These are phyloP conservation scores for Bothriochloa decipiens DNA, from an alignment of 176 grass and related monocot genomes.

Conservation along the genomic window DNA sequence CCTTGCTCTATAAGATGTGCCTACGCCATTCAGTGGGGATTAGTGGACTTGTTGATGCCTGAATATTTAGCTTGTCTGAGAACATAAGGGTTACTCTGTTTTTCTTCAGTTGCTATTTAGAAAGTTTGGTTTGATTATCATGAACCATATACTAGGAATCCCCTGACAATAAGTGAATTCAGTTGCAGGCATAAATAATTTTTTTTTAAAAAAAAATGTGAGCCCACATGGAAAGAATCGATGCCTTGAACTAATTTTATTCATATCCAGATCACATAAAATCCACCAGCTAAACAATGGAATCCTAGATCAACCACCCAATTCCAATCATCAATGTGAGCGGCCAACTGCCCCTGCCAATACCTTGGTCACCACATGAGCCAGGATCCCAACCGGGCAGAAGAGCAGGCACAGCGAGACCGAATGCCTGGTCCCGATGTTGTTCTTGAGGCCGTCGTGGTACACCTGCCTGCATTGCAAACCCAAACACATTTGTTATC, in stretches of 20 bases:
- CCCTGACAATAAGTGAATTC: neutral
- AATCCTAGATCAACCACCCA: slow-evolving; percentile 26
- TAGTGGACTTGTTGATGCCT: neutral
- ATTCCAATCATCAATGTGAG: slow-evolving; percentile 50
- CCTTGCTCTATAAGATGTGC: too few relatives aligned
- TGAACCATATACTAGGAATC: neutral
- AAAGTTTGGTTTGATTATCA: neutral
- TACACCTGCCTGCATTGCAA: slow-evolving; percentile 82
- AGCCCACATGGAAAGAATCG: neutral
- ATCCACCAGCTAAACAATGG: slow-evolving; percentile 35
- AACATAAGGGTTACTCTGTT: neutral
- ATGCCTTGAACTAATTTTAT: slow-evolving; percentile 43
- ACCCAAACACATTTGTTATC: neutral
- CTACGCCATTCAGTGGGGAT: neutral
- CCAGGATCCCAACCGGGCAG: slow-evolving; percentile 79
- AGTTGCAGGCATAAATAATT: too few relatives aligned
- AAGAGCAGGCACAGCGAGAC: slow-evolving; percentile 88
- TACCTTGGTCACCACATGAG: slow-evolving; percentile 72
- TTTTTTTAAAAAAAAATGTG: neutral
- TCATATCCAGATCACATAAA: slow-evolving; percentile 32
- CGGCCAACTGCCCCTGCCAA: slow-evolving; percentile 41
- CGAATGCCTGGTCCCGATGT: slow-evolving; percentile 85
- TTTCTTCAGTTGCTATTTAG: neutral
- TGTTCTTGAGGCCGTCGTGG: slow-evolving; percentile 87
- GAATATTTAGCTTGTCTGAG: neutral